Evolutionary conservation across 1,284 basidiomycete species (phyloP).

Genomic region (Cutaneotrichosporon dermatis): DNA sequence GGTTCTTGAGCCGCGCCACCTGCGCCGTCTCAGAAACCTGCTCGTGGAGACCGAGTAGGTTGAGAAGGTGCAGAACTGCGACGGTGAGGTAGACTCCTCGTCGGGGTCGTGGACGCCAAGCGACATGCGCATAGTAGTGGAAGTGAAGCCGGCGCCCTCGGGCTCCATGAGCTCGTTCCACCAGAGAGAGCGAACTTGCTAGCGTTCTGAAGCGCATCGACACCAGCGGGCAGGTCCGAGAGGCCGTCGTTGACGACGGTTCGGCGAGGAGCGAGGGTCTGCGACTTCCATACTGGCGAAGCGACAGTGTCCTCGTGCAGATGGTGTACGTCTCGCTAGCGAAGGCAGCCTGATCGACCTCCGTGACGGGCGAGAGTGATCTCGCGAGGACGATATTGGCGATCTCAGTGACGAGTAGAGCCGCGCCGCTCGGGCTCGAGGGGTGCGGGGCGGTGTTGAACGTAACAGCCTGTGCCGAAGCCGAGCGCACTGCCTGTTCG

Average conservation of each 20-base stretch:
- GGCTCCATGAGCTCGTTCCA: conserved; percentile 36
- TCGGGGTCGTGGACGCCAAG: conserved; percentile 30
- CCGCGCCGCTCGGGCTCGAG: conserved; percentile 28
- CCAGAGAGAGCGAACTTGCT: conserved; percentile 31
- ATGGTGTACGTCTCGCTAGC: conserved; percentile 11
- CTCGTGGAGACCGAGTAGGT: conserved; percentile 73
- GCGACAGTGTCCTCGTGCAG: not conserved
- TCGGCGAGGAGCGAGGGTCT: conserved; percentile 26
- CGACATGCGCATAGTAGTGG: conserved; percentile 13
- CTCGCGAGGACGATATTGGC: conserved; percentile 35
- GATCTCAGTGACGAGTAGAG: conserved; percentile 35
- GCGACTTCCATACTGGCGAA: conserved; percentile 22
- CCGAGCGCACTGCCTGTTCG: conserved; percentile 9
- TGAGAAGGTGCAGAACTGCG: conserved; percentile 64
- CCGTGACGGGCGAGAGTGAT: conserved; percentile 22
- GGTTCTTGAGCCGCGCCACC: conserved; percentile 64
- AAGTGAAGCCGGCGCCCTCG: conserved; percentile 4
- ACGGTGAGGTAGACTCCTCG: conserved; percentile 42
- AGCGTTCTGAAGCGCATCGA: conserved; percentile 22
- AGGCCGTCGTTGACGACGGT: conserved; percentile 11
- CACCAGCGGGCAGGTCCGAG: conserved; percentile 13
- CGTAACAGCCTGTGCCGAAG: conserved; percentile 9
- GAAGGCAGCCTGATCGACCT: conserved; percentile 23
- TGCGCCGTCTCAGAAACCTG: conserved; percentile 66
- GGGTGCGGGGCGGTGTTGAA: conserved; percentile 35